phyloP scores from a whole-genome alignment of 495 filamentous ascomycete genomes.

The Amphirosellinia nigrospora region DNA sequence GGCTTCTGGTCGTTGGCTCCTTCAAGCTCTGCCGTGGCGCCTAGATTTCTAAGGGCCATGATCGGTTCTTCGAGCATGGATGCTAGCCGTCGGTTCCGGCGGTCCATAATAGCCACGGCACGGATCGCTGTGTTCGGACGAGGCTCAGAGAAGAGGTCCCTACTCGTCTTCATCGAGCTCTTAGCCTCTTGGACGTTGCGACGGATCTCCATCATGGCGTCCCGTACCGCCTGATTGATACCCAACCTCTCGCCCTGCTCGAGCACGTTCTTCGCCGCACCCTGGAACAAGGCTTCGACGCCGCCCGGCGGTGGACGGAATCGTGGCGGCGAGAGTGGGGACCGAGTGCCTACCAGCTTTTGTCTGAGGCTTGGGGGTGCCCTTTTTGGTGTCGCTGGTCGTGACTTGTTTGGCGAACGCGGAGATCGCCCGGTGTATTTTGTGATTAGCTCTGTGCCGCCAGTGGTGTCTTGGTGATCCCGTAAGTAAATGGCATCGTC shows the following conservation, averaged over 20 bases:
- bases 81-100: constrained; percentile 75
- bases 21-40: constrained; percentile 34
- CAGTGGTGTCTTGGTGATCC: constrained; percentile 72
- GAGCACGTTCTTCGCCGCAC: constrained; percentile 83
- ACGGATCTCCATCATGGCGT: constrained; percentile 81
- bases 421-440: constrained; percentile 82
- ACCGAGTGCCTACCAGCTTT: constrained; percentile 44
- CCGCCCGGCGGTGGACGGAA: constrained; percentile 66
- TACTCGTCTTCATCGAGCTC: constrained; percentile 39
- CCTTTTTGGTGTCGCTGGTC: constrained; percentile 37
- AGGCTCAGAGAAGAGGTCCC: constrained; percentile 39
- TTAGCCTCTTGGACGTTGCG: constrained; percentile 55
- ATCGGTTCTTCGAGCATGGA: constrained; percentile 74
- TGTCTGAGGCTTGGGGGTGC: constrained; percentile 29
- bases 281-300: constrained; percentile 81
- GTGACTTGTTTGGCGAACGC: constrained; percentile 44
- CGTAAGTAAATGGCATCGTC: constrained; percentile 87
- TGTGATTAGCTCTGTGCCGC: constrained; percentile 74
- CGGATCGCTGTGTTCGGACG: constrained; percentile 28
- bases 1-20: constrained; percentile 44
- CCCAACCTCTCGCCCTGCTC: constrained; percentile 84
- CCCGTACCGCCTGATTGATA: constrained; percentile 87
- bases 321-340: constrained; percentile 63
- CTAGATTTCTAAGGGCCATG: constrained; percentile 64
- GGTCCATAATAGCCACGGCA: constrained; percentile 61